Evolutionary conservation across 2,329 filamentous ascomycete genomes (phyloP).

Genomic region (Verticillium nubilum): DNA sequence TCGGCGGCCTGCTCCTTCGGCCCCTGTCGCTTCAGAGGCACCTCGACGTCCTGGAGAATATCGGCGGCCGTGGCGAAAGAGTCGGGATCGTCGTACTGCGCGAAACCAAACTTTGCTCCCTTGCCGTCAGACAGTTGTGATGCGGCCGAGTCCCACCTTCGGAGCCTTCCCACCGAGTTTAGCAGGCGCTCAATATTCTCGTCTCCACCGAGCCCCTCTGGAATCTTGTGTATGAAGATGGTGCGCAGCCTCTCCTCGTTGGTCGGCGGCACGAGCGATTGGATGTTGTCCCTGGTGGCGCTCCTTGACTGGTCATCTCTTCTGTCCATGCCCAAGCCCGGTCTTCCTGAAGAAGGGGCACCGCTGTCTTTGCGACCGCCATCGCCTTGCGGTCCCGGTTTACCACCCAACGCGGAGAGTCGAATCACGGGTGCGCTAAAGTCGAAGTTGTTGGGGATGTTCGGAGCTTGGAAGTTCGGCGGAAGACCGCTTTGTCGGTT

Average conservation of each 20-base stretch:
- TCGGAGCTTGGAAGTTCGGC: slow-evolving; percentile 77
- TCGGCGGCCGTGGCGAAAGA: slow-evolving; percentile 81
- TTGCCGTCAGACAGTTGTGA: slow-evolving; percentile 61
- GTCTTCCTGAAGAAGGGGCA: slow-evolving; percentile 31
- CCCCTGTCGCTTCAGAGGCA: slow-evolving; percentile 73
- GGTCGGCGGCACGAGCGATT: slow-evolving; percentile 73
- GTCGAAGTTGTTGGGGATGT: slow-evolving; percentile 96
- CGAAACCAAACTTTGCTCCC: slow-evolving; percentile 86
- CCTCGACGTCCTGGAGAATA: slow-evolving; percentile 73
- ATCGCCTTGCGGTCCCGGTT: slow-evolving; percentile 39
- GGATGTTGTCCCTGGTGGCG: slow-evolving; percentile 61
- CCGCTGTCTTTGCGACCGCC: slow-evolving; percentile 42
- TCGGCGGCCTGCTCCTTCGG: slow-evolving; percentile 34
- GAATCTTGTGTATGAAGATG: slow-evolving; percentile 83
- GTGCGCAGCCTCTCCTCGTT: slow-evolving; percentile 88
- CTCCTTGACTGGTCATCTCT: slow-evolving; percentile 62
- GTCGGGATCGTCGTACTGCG: slow-evolving; percentile 88
- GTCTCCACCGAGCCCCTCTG: slow-evolving; percentile 70
- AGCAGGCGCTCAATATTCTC: slow-evolving; percentile 75
- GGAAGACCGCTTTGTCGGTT: slow-evolving; percentile 77
- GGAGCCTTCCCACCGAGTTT: slow-evolving; percentile 68
- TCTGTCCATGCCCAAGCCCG: slow-evolving; percentile 56
- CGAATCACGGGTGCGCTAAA: slow-evolving; percentile 96
- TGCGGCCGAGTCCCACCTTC: slow-evolving; percentile 77
- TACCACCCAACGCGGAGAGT: slow-evolving; percentile 72